Percentiles rank a stretch among this genome's conserved stretches.
Evolutionary conservation across 345 rosid species (phyloP).

Genomic region (Psidium friedrichsthalianum): DNA sequence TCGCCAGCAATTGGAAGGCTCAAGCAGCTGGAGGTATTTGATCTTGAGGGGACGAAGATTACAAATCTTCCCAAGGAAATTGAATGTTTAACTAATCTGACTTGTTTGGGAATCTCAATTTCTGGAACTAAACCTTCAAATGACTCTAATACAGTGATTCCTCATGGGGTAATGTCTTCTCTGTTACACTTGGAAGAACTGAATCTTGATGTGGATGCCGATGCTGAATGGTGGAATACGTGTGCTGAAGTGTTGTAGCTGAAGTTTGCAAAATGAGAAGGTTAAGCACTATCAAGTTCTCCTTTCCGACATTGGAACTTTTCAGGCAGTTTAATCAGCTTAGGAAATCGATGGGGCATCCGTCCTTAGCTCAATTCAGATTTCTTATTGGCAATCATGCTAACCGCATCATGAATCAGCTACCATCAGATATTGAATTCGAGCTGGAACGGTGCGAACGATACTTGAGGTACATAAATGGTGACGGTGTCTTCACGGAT

Average conservation of each 20-base stretch:
- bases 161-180: not conserved
- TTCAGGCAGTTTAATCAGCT: not conserved
- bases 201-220: not conserved
- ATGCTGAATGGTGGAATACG: not conserved
- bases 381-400: constrained; percentile 6
- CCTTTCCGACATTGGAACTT: not conserved
- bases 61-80: constrained; percentile 8
- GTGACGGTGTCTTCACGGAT: too few relatives aligned
- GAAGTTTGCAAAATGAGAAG: not conserved
- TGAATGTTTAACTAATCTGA: not conserved
- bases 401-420: constrained; percentile 9
- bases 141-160: not conserved
- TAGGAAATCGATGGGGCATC: not conserved
- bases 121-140: not conserved
- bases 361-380: not conserved
- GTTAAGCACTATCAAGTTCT: not conserved
- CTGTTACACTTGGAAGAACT: not conserved
- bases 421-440: constrained; percentile 8
- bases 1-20: constrained; percentile 9
- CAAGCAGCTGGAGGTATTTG: constrained; percentile 14
- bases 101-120: not conserved
- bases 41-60: constrained; percentile 20
- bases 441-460: constrained; percentile 1
- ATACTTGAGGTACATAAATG: too few relatives aligned
- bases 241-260: not conserved